Evolutionary conservation across 768 basidiomycete genomes (phyloP).

Genomic region (Auricularia heimuer): DNA sequence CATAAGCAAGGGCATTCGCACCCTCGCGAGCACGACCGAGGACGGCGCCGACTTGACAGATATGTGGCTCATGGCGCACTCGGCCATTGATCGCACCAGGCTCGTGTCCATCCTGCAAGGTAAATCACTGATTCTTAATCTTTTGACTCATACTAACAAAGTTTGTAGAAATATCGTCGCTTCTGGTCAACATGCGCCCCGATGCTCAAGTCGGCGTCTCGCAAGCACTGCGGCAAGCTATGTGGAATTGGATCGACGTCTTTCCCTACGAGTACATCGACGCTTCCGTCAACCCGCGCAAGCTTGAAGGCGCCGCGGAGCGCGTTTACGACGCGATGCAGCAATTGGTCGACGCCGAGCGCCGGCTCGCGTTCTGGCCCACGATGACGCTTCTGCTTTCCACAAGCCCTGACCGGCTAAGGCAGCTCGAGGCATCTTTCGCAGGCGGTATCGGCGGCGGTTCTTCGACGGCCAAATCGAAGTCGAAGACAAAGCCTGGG

Average conservation of each 20-base stretch:
- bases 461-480: not conserved
- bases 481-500: not conserved
- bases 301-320: slow-evolving; percentile 74
- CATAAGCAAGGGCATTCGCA: slow-evolving; percentile 58
- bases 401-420: slow-evolving; percentile 65
- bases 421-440: slow-evolving; percentile 23
- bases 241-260: slow-evolving; percentile 86
- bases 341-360: slow-evolving; percentile 32
- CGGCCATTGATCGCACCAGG: slow-evolving; percentile 58
- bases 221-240: slow-evolving; percentile 58
- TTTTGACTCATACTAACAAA: too few relatives aligned
- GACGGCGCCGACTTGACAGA: slow-evolving; percentile 48
- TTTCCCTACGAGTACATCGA: slow-evolving; percentile 75
- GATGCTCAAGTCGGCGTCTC: slow-evolving; percentile 67
- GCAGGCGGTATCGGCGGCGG: not conserved
- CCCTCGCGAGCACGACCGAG: slow-evolving; percentile 35
- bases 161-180: slow-evolving; percentile 53
- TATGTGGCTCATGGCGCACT: slow-evolving; percentile 66
- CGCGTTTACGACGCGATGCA: slow-evolving; percentile 76
- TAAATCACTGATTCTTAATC: too few relatives aligned
- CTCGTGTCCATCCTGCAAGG: slow-evolving; percentile 58
- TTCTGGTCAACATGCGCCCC: slow-evolving; percentile 72
- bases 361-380: slow-evolving; percentile 62
- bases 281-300: slow-evolving; percentile 47
- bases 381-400: slow-evolving; percentile 65